Base-by-base conservation (phyloP, 306 rosid genomes). In the cucumber (Cucumis sativus) region DNA sequence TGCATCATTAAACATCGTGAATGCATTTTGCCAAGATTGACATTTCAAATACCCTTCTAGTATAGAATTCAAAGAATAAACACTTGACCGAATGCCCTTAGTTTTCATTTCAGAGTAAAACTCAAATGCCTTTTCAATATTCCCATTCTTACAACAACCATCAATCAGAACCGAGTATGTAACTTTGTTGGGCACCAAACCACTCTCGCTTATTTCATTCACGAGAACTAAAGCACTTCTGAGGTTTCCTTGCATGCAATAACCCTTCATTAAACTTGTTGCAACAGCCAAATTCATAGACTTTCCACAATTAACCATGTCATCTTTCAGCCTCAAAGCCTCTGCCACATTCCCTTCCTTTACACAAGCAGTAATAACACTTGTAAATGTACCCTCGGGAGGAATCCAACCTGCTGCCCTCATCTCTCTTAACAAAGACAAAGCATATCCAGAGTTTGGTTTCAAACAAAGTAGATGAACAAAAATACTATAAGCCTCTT, bases 251-350 rank as follows among this genome's bases (percentile, higher is more conserved):
- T 56, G 82, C 86, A 47, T 72, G 74, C 89, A 89, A 77, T 81
- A 64, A 56, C 93, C 97, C 79, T 85, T 87, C 85, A 91, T 80
- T 86, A 93, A 93, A 69, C 81, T 84, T 8, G 86, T 86, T 3
- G 84, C 92, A 82, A 82, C 87, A 75, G 41, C 21, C 83, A 81
- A 75, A 81, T 86, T 84, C 77, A 88, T 43, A 3, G 86, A 83
- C n/a, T 76, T 47, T 63, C 96, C 86, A 23, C 84, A 81, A 57
- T 78, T 77, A 45, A 85, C 73, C 98, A 93, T 93, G 79, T 89
- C 93, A 82, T 91, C 93, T 84, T 79, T 93, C 35, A 89, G 70
- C 82, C 83, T 80, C 80, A 85, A 30, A 21, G 92, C 98, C 65
- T 83, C 89, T 13, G 21, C 69, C 85, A 93, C 7, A 83, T 89